Percentiles rank a stretch among this genome's conserved stretches.
These are phyloP conservation scores for Punica granatum DNA, from an alignment of 345 rosid species.

Conservation along the genomic window DNA sequence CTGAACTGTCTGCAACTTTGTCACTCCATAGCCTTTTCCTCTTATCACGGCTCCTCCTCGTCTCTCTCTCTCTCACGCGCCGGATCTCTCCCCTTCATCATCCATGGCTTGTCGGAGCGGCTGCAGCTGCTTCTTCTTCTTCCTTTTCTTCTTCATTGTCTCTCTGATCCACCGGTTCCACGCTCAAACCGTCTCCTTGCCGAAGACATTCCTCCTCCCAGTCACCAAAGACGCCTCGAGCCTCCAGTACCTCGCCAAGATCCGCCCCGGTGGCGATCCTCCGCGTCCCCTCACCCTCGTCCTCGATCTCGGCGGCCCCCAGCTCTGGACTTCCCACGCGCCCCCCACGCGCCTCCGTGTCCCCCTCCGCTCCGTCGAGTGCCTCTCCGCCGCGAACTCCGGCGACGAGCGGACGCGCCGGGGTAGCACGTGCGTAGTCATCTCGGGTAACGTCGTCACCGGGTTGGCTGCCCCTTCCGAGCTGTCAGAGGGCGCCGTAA, in stretches of 20 bases:
- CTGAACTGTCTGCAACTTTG: no score
- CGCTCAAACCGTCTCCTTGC: constrained; percentile 5
- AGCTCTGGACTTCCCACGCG: constrained; percentile 47
- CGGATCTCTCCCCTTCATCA: no score
- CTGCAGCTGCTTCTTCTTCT: constrained; percentile 12
- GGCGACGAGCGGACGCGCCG: background rate
- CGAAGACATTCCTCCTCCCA: constrained; percentile 19
- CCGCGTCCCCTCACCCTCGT: constrained; percentile 31
- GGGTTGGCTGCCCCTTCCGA: constrained; percentile 32
- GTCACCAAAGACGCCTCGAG: constrained; percentile 45
- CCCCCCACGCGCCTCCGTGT: constrained; percentile 25
- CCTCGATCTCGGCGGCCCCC: constrained; percentile 46
- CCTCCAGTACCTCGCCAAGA: constrained; percentile 50
- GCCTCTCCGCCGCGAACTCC: constrained; percentile 27
- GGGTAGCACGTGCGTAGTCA: constrained; percentile 29
- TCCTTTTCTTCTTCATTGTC: constrained; percentile 6
- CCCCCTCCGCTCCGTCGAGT: constrained; percentile 51
- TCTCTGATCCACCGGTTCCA: constrained; percentile 16
- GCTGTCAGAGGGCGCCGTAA: constrained; percentile 35
- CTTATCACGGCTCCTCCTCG: no score
- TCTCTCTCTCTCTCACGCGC: no score
- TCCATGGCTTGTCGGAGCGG: no score
- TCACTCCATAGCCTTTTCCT: no score
- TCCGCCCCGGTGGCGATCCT: constrained; percentile 24
- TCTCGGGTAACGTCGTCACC: constrained; percentile 22